Evolutionary conservation across 352 stramenopile genomes (phyloP).

Genomic region (Globisporangium ultimum): DNA sequence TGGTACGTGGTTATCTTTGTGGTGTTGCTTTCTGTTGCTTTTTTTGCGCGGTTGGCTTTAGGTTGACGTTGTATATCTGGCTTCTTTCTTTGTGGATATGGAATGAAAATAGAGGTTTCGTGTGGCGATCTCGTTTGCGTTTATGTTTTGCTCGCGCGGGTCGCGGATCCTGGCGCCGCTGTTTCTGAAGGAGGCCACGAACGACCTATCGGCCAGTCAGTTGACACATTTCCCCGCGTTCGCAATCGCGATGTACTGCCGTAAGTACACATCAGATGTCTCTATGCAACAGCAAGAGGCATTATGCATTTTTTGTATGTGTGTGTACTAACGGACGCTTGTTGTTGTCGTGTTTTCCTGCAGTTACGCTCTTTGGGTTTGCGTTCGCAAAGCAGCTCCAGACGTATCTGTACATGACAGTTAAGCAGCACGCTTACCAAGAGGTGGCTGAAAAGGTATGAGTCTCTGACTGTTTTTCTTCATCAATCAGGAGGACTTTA

Average conservation of each 20-base stretch:
- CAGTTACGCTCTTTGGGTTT: constrained; percentile 60
- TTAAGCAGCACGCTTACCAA: constrained; percentile 97
- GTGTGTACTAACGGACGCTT: background rate
- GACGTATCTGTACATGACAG: constrained; percentile 90
- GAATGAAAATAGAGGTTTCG: constrained; percentile 19
- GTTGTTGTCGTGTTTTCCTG: background rate
- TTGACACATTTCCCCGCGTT: constrained; percentile 37
- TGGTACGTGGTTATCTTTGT: constrained; percentile 23
- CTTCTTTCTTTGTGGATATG: constrained; percentile 21
- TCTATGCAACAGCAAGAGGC: background rate
- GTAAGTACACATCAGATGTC: constrained; percentile 16
- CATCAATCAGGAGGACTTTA: background rate
- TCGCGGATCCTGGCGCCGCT: constrained; percentile 64
- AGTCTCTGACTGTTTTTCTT: background rate
- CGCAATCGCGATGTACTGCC: constrained; percentile 59
- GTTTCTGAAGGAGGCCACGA: constrained; percentile 70
- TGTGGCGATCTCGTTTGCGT: constrained; percentile 56
- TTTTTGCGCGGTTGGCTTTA: background rate
- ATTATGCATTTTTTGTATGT: background rate
- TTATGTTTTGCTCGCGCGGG: constrained; percentile 68
- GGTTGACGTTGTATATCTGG: background rate
- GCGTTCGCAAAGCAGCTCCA: constrained; percentile 93
- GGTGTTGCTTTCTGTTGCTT: background rate
- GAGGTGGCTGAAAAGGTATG: constrained; percentile 87
- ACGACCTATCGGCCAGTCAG: constrained; percentile 38